Base-by-base conservation (phyloP, 768 basidiomycete genomes). In the Russula compacta region DNA sequence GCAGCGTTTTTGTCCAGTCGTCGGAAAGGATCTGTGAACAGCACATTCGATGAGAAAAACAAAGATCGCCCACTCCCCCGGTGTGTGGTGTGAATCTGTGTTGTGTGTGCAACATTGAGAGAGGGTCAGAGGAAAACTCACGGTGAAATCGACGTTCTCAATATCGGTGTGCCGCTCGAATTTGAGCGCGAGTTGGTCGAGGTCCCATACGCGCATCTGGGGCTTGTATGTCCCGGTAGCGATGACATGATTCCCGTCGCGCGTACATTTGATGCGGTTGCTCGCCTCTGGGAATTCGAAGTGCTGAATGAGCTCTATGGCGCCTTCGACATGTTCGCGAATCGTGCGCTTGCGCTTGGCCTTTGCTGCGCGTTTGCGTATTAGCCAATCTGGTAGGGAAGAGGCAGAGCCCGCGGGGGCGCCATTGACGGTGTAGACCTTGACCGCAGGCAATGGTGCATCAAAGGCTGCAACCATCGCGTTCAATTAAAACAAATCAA, bases 191-290 rank as follows among this genome's bases (percentile, higher is more conserved):
- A 99, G 81, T 68, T 95, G 88, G 71, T 92, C 87, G 42, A 99
- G 74, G 72, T 98, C 97, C 86, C 90, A 99, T 5, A 95, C 92
- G 59, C 90, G 82, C 73, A 98, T 92, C 71, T 97, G 92, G 2
- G 97, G 97, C 73, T 99, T 99, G 76, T 99, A 99, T 3, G 89
- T 91, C 29, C 97, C 97, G 24, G 95, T 98, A 0, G 93, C 95
- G 58, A 98, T 81, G 11, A 84, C 87, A 81, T 95, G 88, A 68
- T 88, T 86, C 1, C 97, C 95, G 72, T 99, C 95, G 42, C 87
- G 78, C 2, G 95, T 98, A 5, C 87, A 87, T 73, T 86, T 93
- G 67, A 99, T 81, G 67, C 84, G 85, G 74, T 92, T 95, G 71
- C 91, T 92, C 15, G 95, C 93, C 71, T 98, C 94, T 8, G 97